Conservation (phyloP, 208 protist genomes). For the Blastocrithidia nonstop region DNA sequence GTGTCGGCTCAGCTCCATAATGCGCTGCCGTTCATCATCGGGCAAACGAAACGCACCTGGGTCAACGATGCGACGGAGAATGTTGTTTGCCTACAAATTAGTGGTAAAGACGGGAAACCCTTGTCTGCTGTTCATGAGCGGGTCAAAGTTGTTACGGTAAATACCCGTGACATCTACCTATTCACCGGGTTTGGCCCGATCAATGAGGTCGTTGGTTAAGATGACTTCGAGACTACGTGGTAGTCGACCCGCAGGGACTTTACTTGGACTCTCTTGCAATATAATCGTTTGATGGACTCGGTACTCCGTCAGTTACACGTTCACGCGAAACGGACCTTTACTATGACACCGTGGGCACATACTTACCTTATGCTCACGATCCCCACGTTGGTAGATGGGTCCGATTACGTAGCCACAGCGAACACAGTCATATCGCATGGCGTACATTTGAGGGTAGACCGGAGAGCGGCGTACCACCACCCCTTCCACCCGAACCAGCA, state of each 20-base stretch:
- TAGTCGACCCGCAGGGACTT: conserved; percentile 95
- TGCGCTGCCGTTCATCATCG: conserved; percentile 71
- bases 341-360: conserved; percentile 86
- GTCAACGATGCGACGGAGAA: conserved; percentile 85
- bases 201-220: conserved; percentile 96
- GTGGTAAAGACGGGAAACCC: conserved; percentile 99
- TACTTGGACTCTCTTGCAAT: conserved; percentile 97
- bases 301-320: conserved; percentile 96
- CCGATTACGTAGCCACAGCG: conserved; percentile 89
- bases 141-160: conserved; percentile 97
- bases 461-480: conserved; percentile 96
- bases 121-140: conserved; percentile 92
- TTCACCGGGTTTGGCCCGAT: conserved; percentile 95
- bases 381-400: conserved; percentile 81
- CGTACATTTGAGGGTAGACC: conserved; percentile 97
- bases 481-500: conserved; percentile 93
- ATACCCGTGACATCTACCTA: conserved; percentile 96
- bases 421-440: conserved; percentile 94
- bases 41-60: conserved; percentile 68
- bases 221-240: conserved; percentile 97
- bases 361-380: conserved; percentile 73
- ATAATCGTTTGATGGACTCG: conserved; percentile 98
- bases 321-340: conserved; percentile 92
- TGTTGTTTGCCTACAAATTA: conserved; percentile 95
- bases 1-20: conserved; percentile 84